Base-by-base conservation (phyloP, 2,329 filamentous ascomycete species). In the Neofusicoccum sp. region DNA sequence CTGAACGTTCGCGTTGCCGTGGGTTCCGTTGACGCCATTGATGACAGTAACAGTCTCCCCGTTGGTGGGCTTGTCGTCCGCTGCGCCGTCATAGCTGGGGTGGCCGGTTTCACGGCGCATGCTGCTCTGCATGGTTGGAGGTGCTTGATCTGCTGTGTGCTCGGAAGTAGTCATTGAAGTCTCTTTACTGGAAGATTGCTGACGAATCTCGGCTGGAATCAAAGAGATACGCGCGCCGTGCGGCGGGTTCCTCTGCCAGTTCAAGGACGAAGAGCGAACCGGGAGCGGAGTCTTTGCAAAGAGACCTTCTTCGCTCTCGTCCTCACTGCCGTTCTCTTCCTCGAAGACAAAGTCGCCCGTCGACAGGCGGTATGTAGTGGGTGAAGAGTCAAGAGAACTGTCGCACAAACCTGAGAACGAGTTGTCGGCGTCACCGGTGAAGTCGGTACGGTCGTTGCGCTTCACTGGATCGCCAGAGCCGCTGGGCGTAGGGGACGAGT, bases 171-270 rank as follows among this genome's bases (percentile, higher is more conserved):
- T 56, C n/a, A 56, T 56, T 56, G 51, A 33, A 11, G 9, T 8
- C 1, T 56, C 51, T 24, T n/a, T 41, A 43, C 5, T 24, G 24
- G 36, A 24, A 26, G 31, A 26, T 40, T 14, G 11, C n/a, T 31
- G 24, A 8, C 14, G 36, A 26, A 41, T 20, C 5, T 14, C 43
- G 28, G 14, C 4, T 9, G 51, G 38, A 30, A 43, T 41, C n/a
- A 56, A 38, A n/a, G 36, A 56, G 43, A 43, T 36, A 33, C 38
- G 38, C n/a, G 51, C 12, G 28, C 51, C 51, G 9, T 36, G 26
- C 36, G 51, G 51, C 38, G 51, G 51, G 7, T 33, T 31, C 26
- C 31, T 41, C 38, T 41, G 36, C 51, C 51, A 56, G 26, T 56
- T 43, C 51, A 56, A 56, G 38, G 51, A 56, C 14, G 51, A 56